Conservation (phyloP, 768 basidiomycete species). For the Chlorophyllum brunneum region DNA sequence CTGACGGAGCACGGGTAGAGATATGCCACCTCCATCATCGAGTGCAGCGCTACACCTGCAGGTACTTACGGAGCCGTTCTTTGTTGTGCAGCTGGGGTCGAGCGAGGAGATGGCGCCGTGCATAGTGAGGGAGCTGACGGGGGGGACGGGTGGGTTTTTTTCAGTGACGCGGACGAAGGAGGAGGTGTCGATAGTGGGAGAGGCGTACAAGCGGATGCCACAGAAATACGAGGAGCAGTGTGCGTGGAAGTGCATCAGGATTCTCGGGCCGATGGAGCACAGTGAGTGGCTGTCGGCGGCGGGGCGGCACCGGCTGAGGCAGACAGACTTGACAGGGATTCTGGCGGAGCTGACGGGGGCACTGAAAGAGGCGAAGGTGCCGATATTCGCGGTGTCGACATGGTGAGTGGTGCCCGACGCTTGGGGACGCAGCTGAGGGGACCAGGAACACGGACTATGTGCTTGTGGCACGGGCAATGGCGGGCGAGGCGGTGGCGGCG, state of each 20-base stretch:
- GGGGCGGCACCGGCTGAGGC: background rate
- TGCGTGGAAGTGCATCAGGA: conserved; percentile 57
- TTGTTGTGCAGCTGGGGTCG: conserved; percentile 38
- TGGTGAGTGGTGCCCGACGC: conserved; percentile 35
- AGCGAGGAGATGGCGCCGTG: conserved; percentile 32
- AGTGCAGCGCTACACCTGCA: conserved; percentile 46
- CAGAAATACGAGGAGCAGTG: conserved; percentile 32
- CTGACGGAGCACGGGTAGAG: background rate
- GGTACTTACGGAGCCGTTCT: conserved; percentile 40
- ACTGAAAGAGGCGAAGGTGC: conserved; percentile 45
- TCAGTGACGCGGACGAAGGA: conserved; percentile 58
- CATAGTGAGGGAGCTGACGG: conserved; percentile 27
- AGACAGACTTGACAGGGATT: conserved; percentile 51
- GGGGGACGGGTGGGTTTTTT: conserved; percentile 32
- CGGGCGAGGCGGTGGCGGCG: conserved; percentile 35
- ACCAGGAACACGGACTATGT: conserved; percentile 66
- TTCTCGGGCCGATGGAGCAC: conserved; percentile 66
- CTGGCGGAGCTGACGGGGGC: conserved; percentile 51
- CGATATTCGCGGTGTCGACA: conserved; percentile 60
- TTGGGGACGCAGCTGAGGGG: background rate
- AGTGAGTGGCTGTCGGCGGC: conserved; percentile 28
- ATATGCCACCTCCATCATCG: conserved; percentile 41
- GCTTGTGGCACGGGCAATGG: conserved; percentile 44
- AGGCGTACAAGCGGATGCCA: conserved; percentile 33
- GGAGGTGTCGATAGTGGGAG: conserved; percentile 58